These are phyloP conservation scores for Blastobotrys ciferrii DNA, from an alignment of 1,139 yeast genomes.

Conservation along the genomic window DNA sequence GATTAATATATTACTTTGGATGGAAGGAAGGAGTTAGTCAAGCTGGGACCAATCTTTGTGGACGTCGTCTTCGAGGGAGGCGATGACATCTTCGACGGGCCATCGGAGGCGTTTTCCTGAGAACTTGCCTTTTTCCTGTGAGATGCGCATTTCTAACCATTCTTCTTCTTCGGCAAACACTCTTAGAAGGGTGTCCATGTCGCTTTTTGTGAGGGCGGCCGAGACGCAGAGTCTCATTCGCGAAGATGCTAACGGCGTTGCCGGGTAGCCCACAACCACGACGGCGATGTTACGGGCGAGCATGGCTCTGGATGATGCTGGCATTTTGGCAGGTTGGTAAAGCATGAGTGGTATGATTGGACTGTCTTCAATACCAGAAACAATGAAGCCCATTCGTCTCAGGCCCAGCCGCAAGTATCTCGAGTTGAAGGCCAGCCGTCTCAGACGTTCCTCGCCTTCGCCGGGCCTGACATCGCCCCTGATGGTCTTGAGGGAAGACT, in stretches of 20 bases:
- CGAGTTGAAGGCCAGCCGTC: constrained; percentile 92
- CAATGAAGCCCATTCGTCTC: constrained; percentile 88
- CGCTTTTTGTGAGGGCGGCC: constrained; percentile 89
- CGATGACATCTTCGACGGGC: constrained; percentile 73
- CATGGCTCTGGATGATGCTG: constrained; percentile 82
- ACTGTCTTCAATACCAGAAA: constrained; percentile 92
- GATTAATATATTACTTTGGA: neutral
- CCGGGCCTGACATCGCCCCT: constrained; percentile 84
- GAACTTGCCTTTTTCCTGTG: constrained; percentile 37
- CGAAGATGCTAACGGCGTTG: constrained; percentile 87
- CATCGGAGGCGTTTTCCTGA: constrained; percentile 65
- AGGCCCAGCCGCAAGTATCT: constrained; percentile 88
- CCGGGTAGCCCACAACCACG: constrained; percentile 96
- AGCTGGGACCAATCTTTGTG: constrained; percentile 24
- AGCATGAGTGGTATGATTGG: constrained; percentile 90
- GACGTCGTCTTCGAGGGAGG: constrained; percentile 67
- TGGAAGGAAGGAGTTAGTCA: too few relatives aligned
- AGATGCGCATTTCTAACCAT: constrained; percentile 66
- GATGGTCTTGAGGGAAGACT: constrained; percentile 74
- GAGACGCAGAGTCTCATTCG: constrained; percentile 93
- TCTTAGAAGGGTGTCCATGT: constrained; percentile 74
- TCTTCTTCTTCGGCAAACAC: constrained; percentile 82
- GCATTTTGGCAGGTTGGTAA: constrained; percentile 92
- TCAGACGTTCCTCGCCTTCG: constrained; percentile 87
- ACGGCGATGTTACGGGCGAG: constrained; percentile 81